A percentile compares a stretch with the other conserved stretches of the same genome.
Conservation (phyloP, 495 filamentous ascomycete genomes). For the Durotheca rogersii region DNA sequence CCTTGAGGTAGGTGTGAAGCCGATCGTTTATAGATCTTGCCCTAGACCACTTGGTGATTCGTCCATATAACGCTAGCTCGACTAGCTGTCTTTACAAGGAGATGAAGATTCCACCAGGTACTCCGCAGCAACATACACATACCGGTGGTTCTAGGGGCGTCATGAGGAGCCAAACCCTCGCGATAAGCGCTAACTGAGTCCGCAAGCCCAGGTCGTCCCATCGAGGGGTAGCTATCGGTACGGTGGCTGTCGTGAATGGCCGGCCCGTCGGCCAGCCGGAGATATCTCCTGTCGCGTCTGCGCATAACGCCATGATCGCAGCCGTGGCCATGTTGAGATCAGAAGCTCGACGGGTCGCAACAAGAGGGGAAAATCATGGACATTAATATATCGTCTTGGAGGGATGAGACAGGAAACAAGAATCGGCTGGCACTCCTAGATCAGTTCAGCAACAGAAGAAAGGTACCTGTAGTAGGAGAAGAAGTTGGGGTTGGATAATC, state of each 20-base stretch:
- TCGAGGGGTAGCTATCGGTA: slow-evolving; percentile 27
- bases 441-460: slow-evolving; percentile 12
- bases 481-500: too few relatives aligned
- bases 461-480: too few relatives aligned
- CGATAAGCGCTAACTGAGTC: slow-evolving; percentile 39
- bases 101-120: too few relatives aligned
- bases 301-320: slow-evolving; percentile 37
- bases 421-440: slow-evolving; percentile 6
- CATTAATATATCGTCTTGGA: slow-evolving; percentile 31
- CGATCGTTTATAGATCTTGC: too few relatives aligned
- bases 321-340: slow-evolving; percentile 49
- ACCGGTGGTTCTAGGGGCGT: slow-evolving; percentile 27
- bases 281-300: slow-evolving; percentile 34
- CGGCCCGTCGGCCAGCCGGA: slow-evolving; percentile 28
- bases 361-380: slow-evolving; percentile 46
- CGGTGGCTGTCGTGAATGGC: slow-evolving; percentile 33
- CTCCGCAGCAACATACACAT: slow-evolving; percentile 20
- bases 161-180: slow-evolving; percentile 38
- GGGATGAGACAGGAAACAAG: slow-evolving; percentile 6
- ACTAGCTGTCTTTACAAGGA: too few relatives aligned
- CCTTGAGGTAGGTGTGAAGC: too few relatives aligned
- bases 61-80: too few relatives aligned
- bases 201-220: slow-evolving; percentile 43
- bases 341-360: slow-evolving; percentile 39
- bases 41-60: too few relatives aligned